Base-by-base conservation (phyloP, 768 basidiomycete genomes). In the Lactifluus rugatus region DNA sequence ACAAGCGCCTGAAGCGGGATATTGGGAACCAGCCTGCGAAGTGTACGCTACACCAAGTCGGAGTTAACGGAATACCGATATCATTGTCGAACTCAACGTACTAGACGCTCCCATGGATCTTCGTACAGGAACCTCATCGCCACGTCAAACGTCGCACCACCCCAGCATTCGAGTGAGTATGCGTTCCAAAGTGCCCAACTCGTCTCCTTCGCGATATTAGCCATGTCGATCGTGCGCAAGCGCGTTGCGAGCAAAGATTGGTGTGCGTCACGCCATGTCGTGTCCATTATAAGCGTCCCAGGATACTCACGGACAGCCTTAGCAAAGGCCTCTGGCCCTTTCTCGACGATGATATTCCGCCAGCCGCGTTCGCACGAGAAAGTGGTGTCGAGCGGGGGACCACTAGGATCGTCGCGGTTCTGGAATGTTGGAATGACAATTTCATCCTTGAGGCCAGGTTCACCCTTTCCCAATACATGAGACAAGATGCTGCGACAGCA, bases 101-200 rank as follows among this genome's bases (percentile, higher is more conserved):
- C 90, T 74, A 99, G 75, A 64, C 96, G 85, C 70, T 98, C 96
- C 96, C 96, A 99, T 65, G 96, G 96, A 72, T 99, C 96, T 71
- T 99, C 96, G 70, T 99, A 98, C 70, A 99, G 74, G 86, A 99
- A 98, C 47, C 95, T 87, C 93, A 97, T 96, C 23, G 95, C 89
- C 51, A 99, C 95, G 71, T 98, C 95, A 69, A 99, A 99, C 2
- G 96, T 98, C 37, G 95, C 94, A 60, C 94, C 93, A 67, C 96
- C 96, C 96, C 96, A 99, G 78, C 94, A 97, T 71, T 99, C 96
- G 62, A 99, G 74, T 70, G 89, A 89, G 76, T 92, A 99, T 8
- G 96, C 91, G 68, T 98, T 98, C 25, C 90, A 83, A 44, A 99
- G 78, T 1, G 95, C 95, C 70, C 89, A 87, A 68, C 88, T 91